A percentile compares a stretch with the other conserved stretches of the same genome.
Evolutionary conservation across 495 filamentous ascomycete species (phyloP).

Genomic region (Hypoxylon rickii): DNA sequence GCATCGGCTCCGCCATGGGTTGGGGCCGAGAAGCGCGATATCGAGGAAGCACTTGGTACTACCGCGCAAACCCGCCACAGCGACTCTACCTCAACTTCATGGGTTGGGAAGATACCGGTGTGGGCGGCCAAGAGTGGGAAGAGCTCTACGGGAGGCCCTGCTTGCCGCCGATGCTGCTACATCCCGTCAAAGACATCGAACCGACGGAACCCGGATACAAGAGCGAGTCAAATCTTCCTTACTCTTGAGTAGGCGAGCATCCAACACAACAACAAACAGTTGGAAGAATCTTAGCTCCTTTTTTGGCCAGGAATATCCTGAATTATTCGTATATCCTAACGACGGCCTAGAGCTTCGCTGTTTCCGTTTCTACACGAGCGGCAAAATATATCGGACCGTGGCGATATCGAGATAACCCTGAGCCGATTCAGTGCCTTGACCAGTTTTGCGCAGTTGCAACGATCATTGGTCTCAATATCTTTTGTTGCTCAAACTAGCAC

Average conservation of each 20-base stretch:
- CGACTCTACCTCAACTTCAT: constrained; percentile 67
- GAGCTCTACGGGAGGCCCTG: constrained; percentile 54
- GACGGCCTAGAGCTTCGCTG: too few species aligned
- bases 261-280: neutral
- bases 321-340: too few species aligned
- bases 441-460: too few species aligned
- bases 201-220: constrained; percentile 47
- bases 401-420: too few species aligned
- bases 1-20: constrained; percentile 53
- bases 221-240: constrained; percentile 39
- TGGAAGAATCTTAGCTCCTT: neutral
- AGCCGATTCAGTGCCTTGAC: too few species aligned
- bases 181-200: constrained; percentile 58
- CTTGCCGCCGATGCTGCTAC: constrained; percentile 60
- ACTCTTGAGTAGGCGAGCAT: constrained; percentile 13
- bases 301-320: too few species aligned
- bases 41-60: constrained; percentile 64
- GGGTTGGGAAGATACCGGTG: constrained; percentile 57
- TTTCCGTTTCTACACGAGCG: too few species aligned
- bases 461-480: too few species aligned
- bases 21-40: constrained; percentile 60
- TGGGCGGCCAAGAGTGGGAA: constrained; percentile 60
- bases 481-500: too few species aligned
- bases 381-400: too few species aligned
- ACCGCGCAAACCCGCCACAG: constrained; percentile 54